Evolutionary conservation across 108 stramenopile genomes (phyloP).

Genomic region (Schizochytrium sp.): DNA sequence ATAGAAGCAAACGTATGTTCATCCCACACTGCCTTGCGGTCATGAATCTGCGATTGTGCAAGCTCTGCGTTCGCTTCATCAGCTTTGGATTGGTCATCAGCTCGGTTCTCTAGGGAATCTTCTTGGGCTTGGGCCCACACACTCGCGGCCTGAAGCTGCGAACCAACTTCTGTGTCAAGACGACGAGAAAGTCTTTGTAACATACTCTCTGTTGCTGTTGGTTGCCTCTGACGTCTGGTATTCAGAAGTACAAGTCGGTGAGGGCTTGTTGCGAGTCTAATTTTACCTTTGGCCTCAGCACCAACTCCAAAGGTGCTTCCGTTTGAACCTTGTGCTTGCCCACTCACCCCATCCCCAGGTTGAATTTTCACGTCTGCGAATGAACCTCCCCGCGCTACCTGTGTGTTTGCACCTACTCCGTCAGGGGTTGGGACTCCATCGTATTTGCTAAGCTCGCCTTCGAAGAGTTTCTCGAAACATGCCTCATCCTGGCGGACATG

Average conservation of each 20-base stretch:
- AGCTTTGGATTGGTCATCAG: neutral
- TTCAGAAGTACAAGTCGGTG: neutral
- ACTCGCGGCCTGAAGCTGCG: neutral
- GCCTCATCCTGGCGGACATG: neutral
- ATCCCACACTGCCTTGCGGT: conserved; percentile 32
- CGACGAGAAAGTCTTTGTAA: neutral
- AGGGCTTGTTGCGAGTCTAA: neutral
- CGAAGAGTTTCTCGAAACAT: neutral
- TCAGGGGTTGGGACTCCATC: neutral
- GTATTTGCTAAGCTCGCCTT: neutral
- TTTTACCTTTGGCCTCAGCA: no score
- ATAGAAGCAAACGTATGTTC: neutral
- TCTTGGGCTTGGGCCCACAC: neutral
- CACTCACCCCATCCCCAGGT: no score
- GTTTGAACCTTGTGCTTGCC: no score
- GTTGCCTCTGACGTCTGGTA: neutral
- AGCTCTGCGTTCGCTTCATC: no score
- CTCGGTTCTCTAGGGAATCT: neutral
- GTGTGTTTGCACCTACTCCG: neutral
- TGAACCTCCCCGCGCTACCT: no score
- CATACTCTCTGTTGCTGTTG: neutral
- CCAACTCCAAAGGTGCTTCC: no score
- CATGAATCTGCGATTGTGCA: neutral
- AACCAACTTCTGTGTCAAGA: neutral
- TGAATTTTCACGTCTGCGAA: no score